These are phyloP conservation scores for Xylaria polymorpha DNA, from an alignment of 2,329 filamentous ascomycete species.

Conservation along the genomic window DNA sequence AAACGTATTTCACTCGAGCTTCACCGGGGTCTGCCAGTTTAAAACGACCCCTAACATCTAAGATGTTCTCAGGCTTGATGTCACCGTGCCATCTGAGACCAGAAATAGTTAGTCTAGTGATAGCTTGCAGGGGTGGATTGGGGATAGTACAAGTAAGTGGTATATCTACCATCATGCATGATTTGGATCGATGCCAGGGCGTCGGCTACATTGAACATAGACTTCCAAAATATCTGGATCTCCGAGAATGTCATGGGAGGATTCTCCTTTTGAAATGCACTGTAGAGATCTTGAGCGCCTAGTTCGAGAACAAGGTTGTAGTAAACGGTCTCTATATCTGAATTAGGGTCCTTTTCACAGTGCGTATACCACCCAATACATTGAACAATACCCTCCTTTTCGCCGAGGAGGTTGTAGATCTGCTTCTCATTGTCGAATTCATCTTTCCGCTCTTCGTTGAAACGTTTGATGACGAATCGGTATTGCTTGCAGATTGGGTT, in stretches of 20 bases:
- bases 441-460: constrained; percentile 11
- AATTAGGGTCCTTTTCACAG: constrained; percentile 17
- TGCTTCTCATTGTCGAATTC: constrained; percentile 48
- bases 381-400: constrained; percentile 45
- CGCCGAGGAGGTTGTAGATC: constrained; percentile 46
- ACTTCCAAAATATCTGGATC: constrained; percentile 50
- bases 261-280: constrained; percentile 44
- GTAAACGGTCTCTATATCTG: constrained; percentile 22
- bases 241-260: constrained; percentile 47
- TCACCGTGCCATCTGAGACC: constrained; percentile 53
- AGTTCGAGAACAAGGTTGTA: constrained; percentile 53
- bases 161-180: neutral
- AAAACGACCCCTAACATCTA: constrained; percentile 48
- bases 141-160: constrained; percentile 28
- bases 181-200: constrained; percentile 42
- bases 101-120: constrained; percentile 14
- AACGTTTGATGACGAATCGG: constrained; percentile 33
- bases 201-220: constrained; percentile 48
- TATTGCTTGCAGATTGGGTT: constrained; percentile 13
- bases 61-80: constrained; percentile 52
- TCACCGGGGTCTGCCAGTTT: constrained; percentile 56
- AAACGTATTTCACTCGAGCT: constrained; percentile 38
- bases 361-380: constrained; percentile 48
- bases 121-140: neutral
- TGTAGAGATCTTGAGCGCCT: constrained; percentile 50